A percentile compares a stretch with the other conserved stretches of the same genome.
Evolutionary conservation across 192 early-diverging fungal species (phyloP).

Genomic region (Coemansia sp.): DNA sequence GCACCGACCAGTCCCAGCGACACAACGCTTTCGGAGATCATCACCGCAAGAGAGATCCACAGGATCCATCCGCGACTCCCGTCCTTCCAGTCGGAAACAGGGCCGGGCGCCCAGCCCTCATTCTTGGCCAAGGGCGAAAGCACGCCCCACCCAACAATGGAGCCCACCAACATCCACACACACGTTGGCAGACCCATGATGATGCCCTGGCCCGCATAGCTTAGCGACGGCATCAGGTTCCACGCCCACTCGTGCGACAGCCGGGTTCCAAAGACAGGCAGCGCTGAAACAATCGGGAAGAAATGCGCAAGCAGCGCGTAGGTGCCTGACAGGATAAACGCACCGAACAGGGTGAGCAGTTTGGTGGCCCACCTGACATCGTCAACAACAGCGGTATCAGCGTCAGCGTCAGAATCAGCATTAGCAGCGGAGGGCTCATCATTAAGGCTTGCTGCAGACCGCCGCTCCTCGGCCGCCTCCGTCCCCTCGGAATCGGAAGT

Average conservation of each 20-base stretch:
- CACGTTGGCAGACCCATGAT: slow-evolving; percentile 83
- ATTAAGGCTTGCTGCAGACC: background rate
- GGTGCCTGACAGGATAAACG: slow-evolving; percentile 63
- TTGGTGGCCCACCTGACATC: slow-evolving; percentile 67
- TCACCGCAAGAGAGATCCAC: slow-evolving; percentile 77
- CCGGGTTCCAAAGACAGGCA: slow-evolving; percentile 61
- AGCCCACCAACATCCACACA: slow-evolving; percentile 69
- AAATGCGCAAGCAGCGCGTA: slow-evolving; percentile 70
- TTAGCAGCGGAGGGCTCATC: background rate
- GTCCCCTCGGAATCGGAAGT: background rate
- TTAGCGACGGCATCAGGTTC: slow-evolving; percentile 71
- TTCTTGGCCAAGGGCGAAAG: slow-evolving; percentile 68
- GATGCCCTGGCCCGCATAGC: slow-evolving; percentile 77
- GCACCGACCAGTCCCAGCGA: slow-evolving; percentile 60
- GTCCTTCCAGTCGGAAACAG: slow-evolving; percentile 66
- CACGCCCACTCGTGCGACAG: slow-evolving; percentile 65
- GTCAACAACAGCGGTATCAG: slow-evolving; percentile 9
- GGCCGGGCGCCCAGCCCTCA: slow-evolving; percentile 72
- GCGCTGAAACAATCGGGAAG: slow-evolving; percentile 55
- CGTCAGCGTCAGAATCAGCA: background rate
- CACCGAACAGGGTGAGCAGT: slow-evolving; percentile 54
- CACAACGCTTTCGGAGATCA: slow-evolving; percentile 73
- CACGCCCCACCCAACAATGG: slow-evolving; percentile 74
- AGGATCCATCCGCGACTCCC: slow-evolving; percentile 78
- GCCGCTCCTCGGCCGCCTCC: background rate